These are phyloP conservation scores for Parathielavia hyrcaniae DNA, from an alignment of 495 filamentous ascomycete species.

Conservation along the genomic window DNA sequence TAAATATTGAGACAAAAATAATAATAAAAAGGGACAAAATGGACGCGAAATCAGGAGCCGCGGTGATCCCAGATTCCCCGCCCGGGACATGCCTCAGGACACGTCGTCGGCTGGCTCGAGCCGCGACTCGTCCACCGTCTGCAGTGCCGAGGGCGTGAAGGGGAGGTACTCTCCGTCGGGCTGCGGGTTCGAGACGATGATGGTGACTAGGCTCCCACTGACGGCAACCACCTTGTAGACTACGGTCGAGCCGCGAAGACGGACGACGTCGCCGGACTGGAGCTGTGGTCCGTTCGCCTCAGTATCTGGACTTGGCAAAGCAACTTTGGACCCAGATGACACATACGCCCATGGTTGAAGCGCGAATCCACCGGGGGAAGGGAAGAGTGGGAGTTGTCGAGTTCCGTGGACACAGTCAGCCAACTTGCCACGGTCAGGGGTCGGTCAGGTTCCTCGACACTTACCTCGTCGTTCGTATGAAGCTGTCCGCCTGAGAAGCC, in stretches of 20 bases:
- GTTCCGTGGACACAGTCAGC: neutral
- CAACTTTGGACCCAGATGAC: neutral
- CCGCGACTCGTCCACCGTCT: conserved; percentile 25
- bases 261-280: conserved; percentile 21
- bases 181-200: conserved; percentile 26
- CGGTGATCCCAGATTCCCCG: neutral
- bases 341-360: conserved; percentile 9
- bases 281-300: conserved; percentile 1
- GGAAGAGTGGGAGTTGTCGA: too few species aligned
- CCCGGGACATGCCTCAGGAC: neutral
- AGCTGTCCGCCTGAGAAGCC: too few species aligned
- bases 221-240: conserved; percentile 28
- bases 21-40: neutral
- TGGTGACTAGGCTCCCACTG: conserved; percentile 23
- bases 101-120: conserved; percentile 21
- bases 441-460: too few species aligned
- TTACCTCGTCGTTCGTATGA: too few species aligned
- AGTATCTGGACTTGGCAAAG: neutral
- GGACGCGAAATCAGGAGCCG: neutral
- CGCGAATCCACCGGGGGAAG: neutral
- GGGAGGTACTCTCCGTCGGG: conserved; percentile 21
- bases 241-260: conserved; percentile 18
- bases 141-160: conserved; percentile 19
- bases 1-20: neutral
- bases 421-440: too few species aligned